Base-by-base conservation (phyloP, 768 basidiomycete species). In the Suillus subluteus region DNA sequence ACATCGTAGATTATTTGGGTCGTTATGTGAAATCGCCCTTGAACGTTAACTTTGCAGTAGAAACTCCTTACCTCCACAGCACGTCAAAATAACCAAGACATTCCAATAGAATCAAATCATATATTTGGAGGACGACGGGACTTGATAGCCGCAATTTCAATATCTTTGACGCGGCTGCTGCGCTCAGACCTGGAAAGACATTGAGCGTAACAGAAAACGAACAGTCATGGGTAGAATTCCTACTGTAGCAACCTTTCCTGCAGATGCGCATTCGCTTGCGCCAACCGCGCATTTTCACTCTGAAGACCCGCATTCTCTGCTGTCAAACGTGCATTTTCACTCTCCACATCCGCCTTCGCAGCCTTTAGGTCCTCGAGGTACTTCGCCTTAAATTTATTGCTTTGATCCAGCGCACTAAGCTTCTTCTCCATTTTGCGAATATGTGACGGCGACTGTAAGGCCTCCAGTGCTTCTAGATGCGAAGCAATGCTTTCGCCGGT, bases 361-460 rank as follows among this genome's bases (percentile, higher is more conserved):
- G 50, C 58, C 30, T n/a, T 38, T 43, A 75, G 11, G 13, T n/a
- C n/a, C 5, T 46, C 63, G 2, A 76, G 72, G 0, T 26, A 54
- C 35, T 52, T 71, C 40, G 72, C 72, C 67, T 83, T 84, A 5
- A 72, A 73, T 4, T 72, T 71, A 16, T 77, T 78, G 32, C 78
- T 76, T 54, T 79, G 76, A 54, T 77, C 77, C 58, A 79, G 73
- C 26, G 82, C 80, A 11, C 69, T 69, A 12, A 74, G 67, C 64
- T 79, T 79, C 44, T 80, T 75, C 66, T 86, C 82, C 44, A 85
- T 75, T 62, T 75, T 78, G 41, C 66, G 66, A 50, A 84, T 73
- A 59, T 81, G 78, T 11, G 73, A 71, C 50, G 68, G 64, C 0
- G 78, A 46, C 16, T 54, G 62, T 38, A 73, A 62, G 18, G 72